Base-by-base conservation (phyloP, 441 rosid genomes). In the Sinapis alba region DNA sequence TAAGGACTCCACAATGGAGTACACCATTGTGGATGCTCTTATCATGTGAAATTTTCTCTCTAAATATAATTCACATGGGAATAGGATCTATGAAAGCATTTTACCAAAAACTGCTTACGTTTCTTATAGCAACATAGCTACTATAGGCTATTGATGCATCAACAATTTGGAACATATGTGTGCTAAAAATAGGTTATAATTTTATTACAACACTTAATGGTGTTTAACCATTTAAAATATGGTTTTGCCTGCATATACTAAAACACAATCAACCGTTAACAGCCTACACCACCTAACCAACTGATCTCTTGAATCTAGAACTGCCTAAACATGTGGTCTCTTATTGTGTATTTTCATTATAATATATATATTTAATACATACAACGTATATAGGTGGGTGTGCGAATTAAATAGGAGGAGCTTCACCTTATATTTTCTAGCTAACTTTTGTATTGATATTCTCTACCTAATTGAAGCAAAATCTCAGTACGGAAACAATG, bases 401-500 rank as follows among this genome's bases (percentile, higher is more conserved):
- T 54, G 57, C 57, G 20, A 43, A 69, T 16, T 76, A 54, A 69
- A 75, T 62, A 61, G 4, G 45, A 75, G n/a, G 45, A 60, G 72
- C 28, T 74, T 61, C 3, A 4, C 59, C 59, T 53, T 43, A 56
- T 38, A 54, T 34, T 51, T 28, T 45, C 76, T 66, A 78, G 62
- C 73, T 36, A 78, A 66, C 60, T 72, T 76, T 38, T 45, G 50
- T 77, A 34, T 24, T 65, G 62, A 36, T 20, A 19, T 27, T 78
- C 65, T 72, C 41, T 38, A 67, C 61, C 81, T 36, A 61, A 66
- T 53, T 67, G 36, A 78, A 65, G 27, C 32, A 58, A 65, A 59
- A 77, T 77, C 20, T 59, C 69, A 60, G 73, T 50, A 72, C 72
- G 65, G n/a, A 64, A 34, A 78, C 21, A 53, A 43, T 67, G 74